These are phyloP conservation scores for Lolium multiflorum DNA, from an alignment of 176 grass and related monocot species.

Conservation along the genomic window DNA sequence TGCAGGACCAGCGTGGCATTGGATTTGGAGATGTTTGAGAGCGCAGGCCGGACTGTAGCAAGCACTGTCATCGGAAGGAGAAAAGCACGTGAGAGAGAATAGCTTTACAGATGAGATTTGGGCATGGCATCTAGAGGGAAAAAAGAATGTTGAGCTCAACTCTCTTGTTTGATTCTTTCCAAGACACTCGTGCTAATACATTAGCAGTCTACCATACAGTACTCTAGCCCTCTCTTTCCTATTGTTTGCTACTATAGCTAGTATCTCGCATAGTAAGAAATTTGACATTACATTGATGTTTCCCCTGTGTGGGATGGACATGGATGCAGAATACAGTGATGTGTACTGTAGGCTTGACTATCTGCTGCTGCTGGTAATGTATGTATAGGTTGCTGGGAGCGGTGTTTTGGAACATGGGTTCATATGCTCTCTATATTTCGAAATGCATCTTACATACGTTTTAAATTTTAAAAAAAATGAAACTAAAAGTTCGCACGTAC, in stretches of 20 bases:
- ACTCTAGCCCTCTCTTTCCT: background rate
- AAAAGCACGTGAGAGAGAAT: background rate
- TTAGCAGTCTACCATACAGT: background rate
- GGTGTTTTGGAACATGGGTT: too few species aligned
- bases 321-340: background rate
- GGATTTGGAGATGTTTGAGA: slow-evolving; percentile 27
- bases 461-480: too few species aligned
- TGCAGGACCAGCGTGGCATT: slow-evolving; percentile 9
- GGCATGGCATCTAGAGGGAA: slow-evolving; percentile 9
- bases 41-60: background rate
- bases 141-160: background rate
- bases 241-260: background rate
- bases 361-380: background rate
- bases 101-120: slow-evolving; percentile 24
- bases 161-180: background rate
- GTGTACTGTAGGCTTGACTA: background rate
- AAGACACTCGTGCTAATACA: background rate
- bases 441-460: too few species aligned
- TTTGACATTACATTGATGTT: background rate
- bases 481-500: too few species aligned
- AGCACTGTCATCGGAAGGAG: slow-evolving; percentile 6
- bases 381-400: background rate
- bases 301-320: background rate
- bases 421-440: too few species aligned
- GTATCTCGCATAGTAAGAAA: background rate